These are phyloP conservation scores for Xylona heveae DNA, from an alignment of 495 filamentous ascomycete species.

Conservation along the genomic window DNA sequence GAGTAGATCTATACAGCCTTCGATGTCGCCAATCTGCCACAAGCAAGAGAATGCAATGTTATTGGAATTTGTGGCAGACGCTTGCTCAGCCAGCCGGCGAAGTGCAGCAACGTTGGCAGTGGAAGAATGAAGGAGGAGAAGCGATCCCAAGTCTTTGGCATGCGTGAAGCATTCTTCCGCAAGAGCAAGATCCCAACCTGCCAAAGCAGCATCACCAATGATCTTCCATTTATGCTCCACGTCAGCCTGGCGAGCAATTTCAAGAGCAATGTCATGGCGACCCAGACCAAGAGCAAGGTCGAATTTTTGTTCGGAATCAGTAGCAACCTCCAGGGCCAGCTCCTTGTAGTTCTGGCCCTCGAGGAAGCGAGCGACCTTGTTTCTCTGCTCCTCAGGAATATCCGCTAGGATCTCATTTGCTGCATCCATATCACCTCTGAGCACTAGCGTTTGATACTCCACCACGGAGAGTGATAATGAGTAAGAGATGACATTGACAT, in stretches of 20 bases:
- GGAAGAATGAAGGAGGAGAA: slow-evolving; percentile 70
- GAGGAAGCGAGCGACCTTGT: slow-evolving; percentile 93
- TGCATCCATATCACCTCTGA: slow-evolving; percentile 85
- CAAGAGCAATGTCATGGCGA: slow-evolving; percentile 63
- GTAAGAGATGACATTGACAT: slow-evolving; percentile 78
- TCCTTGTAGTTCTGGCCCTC: slow-evolving; percentile 97
- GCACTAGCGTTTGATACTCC: slow-evolving; percentile 90
- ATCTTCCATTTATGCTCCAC: slow-evolving; percentile 96
- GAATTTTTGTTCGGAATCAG: slow-evolving; percentile 90
- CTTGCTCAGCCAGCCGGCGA: slow-evolving; percentile 43
- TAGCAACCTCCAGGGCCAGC: slow-evolving; percentile 84
- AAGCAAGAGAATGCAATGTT: slow-evolving; percentile 83
- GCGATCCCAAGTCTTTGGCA: slow-evolving; percentile 72
- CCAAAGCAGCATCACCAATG: slow-evolving; percentile 75
- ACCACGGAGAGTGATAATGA: slow-evolving; percentile 82
- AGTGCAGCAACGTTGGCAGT: slow-evolving; percentile 59
- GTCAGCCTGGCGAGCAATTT: slow-evolving; percentile 64
- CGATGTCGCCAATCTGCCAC: slow-evolving; percentile 70
- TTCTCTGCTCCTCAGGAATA: slow-evolving; percentile 77
- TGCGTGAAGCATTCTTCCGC: slow-evolving; percentile 84
- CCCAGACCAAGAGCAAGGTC: slow-evolving; percentile 72
- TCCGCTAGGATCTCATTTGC: slow-evolving; percentile 65
- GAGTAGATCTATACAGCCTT: slow-evolving; percentile 64
- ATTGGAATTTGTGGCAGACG: slow-evolving; percentile 53
- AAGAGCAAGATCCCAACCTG: slow-evolving; percentile 66